Evolutionary conservation across 805 yeast species (phyloP).

Genomic region (Candida pseudofarinosa): DNA sequence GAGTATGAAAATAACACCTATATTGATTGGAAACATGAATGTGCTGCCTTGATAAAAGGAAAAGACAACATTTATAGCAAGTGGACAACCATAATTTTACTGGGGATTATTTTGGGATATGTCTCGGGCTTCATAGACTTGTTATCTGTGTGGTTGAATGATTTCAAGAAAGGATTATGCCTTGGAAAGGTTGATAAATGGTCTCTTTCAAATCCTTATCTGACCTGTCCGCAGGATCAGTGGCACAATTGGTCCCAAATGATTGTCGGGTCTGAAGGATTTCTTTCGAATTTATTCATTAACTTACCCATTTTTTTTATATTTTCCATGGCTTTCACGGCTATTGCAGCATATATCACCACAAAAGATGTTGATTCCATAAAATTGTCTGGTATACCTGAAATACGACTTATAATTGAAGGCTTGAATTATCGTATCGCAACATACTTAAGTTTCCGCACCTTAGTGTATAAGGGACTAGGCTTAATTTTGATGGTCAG

Average conservation of each 20-base stretch:
- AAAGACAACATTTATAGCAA: slow-evolving; percentile 20
- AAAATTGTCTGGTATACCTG: slow-evolving; percentile 65
- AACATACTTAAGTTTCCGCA: slow-evolving; percentile 47
- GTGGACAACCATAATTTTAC: slow-evolving; percentile 46
- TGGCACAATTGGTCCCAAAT: slow-evolving; percentile 38
- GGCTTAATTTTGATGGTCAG: slow-evolving; percentile 66
- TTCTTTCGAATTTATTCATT: slow-evolving; percentile 17
- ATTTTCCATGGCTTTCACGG: slow-evolving; percentile 20
- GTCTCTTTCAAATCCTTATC: slow-evolving; percentile 40
- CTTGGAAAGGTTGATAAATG: slow-evolving; percentile 30
- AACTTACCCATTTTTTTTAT: slow-evolving; percentile 34
- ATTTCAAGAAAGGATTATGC: slow-evolving; percentile 52
- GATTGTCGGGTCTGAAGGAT: slow-evolving; percentile 17
- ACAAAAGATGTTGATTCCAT: slow-evolving; percentile 21
- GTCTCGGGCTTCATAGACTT: slow-evolving; percentile 48
- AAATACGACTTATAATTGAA: slow-evolving; percentile 61
- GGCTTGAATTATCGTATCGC: slow-evolving; percentile 52
- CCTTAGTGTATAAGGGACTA: slow-evolving; percentile 51
- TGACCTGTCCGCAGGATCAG: slow-evolving; percentile 38
- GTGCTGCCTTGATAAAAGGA: slow-evolving; percentile 16
- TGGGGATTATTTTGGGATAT: slow-evolving; percentile 47
- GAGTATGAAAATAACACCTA: slow-evolving; percentile 38
- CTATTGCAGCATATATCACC: slow-evolving; percentile 28
- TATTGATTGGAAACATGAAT: slow-evolving; percentile 53
- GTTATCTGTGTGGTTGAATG: slow-evolving; percentile 47